Percentiles rank a stretch among this genome's conserved stretches.
phyloP scores from a whole-genome alignment of 2,329 filamentous ascomycete species.

The Aspergillus sp. region DNA sequence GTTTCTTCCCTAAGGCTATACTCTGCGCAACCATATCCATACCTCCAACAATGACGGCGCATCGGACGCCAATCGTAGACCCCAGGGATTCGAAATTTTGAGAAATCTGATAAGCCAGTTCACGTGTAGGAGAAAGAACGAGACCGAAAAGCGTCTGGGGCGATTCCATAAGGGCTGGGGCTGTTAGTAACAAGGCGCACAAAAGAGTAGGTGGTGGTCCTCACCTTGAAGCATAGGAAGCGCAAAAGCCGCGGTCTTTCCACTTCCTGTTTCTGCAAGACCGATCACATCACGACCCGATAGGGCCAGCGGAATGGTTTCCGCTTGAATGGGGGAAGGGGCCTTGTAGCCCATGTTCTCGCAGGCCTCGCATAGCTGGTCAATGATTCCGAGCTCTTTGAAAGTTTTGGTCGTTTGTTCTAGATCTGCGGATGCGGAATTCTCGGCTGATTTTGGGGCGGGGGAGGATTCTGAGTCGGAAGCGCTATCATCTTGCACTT shows the following conservation, averaged over 20 bases:
- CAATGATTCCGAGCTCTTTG: slow-evolving; percentile 72
- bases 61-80: slow-evolving; percentile 83
- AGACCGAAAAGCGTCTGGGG: slow-evolving; percentile 86
- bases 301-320: slow-evolving; percentile 81
- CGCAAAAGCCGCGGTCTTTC: slow-evolving; percentile 95
- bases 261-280: slow-evolving; percentile 90
- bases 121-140: slow-evolving; percentile 88
- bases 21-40: slow-evolving; percentile 94
- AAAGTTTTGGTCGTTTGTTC: slow-evolving; percentile 47
- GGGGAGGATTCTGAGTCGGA: slow-evolving; percentile 30
- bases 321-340: slow-evolving; percentile 85
- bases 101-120: slow-evolving; percentile 89
- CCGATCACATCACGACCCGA: slow-evolving; percentile 86
- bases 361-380: slow-evolving; percentile 88
- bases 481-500: slow-evolving; percentile 27
- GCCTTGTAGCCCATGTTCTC: slow-evolving; percentile 77
- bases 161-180: slow-evolving; percentile 76
- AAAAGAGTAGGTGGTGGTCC: neutral
- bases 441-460: slow-evolving; percentile 19
- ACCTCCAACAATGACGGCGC: slow-evolving; percentile 85
- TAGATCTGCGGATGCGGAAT: slow-evolving; percentile 8
- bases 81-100: slow-evolving; percentile 87
- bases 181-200: neutral
- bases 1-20: slow-evolving; percentile 92
- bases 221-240: slow-evolving; percentile 80